A percentile compares a stretch with the other conserved stretches of the same genome.
Evolutionary conservation across 169 alveolate genomes (phyloP).

Genomic region (Besnoitia besnoiti): DNA sequence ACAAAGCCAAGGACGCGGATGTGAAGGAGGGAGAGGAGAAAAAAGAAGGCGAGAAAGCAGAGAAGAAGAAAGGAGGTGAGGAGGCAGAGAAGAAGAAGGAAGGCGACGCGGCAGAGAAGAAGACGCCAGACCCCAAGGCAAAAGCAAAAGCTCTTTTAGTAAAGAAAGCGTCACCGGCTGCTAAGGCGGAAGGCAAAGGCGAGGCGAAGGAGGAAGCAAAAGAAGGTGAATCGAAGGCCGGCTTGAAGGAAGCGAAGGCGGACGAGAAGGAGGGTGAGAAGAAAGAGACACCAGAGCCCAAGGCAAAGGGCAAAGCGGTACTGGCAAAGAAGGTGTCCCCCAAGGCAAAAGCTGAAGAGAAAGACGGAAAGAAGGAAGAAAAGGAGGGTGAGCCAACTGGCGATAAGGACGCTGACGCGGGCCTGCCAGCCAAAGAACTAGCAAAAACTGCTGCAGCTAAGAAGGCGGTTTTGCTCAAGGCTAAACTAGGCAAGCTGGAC

Average conservation of each 20-base stretch:
- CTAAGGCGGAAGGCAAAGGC: not conserved
- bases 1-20: not conserved
- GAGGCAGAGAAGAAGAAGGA: not conserved
- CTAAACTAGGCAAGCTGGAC: not conserved
- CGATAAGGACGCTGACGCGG: not conserved
- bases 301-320: not conserved
- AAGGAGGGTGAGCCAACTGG: not conserved
- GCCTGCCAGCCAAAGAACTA: not conserved
- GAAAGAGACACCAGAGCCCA: not conserved
- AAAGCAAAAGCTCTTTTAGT: not conserved
- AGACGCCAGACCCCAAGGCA: not conserved
- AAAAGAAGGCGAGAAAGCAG: not conserved
- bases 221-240: not conserved
- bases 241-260: not conserved
- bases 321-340: not conserved
- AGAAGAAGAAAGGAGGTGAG: not conserved
- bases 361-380: not conserved
- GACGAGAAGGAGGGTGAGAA: not conserved
- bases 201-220: conserved; percentile 1
- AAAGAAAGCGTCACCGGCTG: not conserved
- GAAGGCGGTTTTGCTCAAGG: not conserved
- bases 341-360: not conserved
- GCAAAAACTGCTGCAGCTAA: not conserved
- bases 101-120: not conserved
- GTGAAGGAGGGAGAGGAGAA: not conserved